phyloP scores from a whole-genome alignment of 1,284 basidiomycete species.

The Cystobasidium sp. region DNA sequence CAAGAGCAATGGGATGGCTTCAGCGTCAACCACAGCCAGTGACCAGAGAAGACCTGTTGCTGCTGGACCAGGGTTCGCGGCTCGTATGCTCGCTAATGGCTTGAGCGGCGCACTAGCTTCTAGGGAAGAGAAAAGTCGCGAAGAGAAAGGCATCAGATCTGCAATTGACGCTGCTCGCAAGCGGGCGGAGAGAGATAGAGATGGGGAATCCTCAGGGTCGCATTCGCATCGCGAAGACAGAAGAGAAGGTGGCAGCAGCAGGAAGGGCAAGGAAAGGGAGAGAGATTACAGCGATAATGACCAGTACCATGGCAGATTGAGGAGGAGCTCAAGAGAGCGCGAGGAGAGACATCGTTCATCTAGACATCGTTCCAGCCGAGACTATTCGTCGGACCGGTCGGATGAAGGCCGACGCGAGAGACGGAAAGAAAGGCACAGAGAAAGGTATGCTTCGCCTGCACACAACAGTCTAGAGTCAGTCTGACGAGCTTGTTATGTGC shows the following conservation, averaged over 20 bases:
- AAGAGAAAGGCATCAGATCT: slow-evolving; percentile 13
- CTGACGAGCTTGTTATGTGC: neutral
- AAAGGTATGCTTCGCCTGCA: neutral
- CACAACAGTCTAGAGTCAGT: too few species aligned
- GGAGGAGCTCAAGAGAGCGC: neutral
- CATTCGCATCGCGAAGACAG: too few species aligned
- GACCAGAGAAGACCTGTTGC: neutral
- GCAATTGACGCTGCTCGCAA: slow-evolving; percentile 26
- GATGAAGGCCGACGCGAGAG: neutral
- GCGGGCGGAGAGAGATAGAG: neutral
- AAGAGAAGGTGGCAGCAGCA: too few species aligned
- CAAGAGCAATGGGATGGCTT: neutral
- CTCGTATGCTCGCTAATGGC: slow-evolving; percentile 36
- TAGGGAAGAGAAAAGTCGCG: slow-evolving; percentile 8
- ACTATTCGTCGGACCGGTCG: neutral
- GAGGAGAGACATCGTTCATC: neutral
- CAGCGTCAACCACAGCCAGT: neutral
- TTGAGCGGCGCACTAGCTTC: slow-evolving; percentile 24
- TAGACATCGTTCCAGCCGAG: neutral
- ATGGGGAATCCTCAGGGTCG: neutral
- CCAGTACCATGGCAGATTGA: neutral
- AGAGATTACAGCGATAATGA: slow-evolving; percentile 5
- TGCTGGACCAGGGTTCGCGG: slow-evolving; percentile 34
- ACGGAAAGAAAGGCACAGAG: neutral
- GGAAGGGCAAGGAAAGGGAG: slow-evolving; percentile 8